A percentile compares a stretch with the other conserved stretches of the same genome.
These are phyloP conservation scores for Mycena latifolia DNA, from an alignment of 768 basidiomycete species.

Conservation along the genomic window DNA sequence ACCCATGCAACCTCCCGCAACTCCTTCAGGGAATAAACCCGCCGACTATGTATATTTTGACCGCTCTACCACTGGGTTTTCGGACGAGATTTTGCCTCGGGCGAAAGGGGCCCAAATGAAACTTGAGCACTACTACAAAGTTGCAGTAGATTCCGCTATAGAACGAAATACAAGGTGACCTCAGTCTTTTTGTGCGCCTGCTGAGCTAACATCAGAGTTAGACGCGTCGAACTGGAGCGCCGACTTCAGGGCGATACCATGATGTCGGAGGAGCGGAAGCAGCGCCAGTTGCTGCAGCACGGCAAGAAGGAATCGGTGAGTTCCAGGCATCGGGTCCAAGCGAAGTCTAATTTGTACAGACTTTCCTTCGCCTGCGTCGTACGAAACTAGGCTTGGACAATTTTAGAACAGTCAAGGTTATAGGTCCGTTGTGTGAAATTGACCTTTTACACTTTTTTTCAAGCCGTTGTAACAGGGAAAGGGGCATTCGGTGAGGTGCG, in stretches of 20 bases:
- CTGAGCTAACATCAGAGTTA: slow-evolving; percentile 43
- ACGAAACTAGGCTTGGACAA: slow-evolving; percentile 93
- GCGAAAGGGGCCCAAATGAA: slow-evolving; percentile 95
- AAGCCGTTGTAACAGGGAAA: no score
- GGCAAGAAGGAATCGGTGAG: slow-evolving; percentile 83
- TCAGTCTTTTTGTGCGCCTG: no score
- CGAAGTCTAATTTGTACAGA: slow-evolving; percentile 38
- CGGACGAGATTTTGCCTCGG: slow-evolving; percentile 83
- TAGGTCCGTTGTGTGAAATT: no score
- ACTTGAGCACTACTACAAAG: slow-evolving; percentile 96
- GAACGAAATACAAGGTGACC: slow-evolving; percentile 90
- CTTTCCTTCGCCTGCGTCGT: slow-evolving; percentile 87
- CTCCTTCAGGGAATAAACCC: slow-evolving; percentile 31
- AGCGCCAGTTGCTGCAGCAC: slow-evolving; percentile 83
- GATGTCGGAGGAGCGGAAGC: slow-evolving; percentile 88
- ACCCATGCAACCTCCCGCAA: slow-evolving; percentile 22
- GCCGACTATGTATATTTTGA: slow-evolving; percentile 94
- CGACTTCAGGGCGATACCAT: slow-evolving; percentile 76
- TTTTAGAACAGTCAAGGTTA: slow-evolving; percentile 98
- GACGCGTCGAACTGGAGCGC: slow-evolving; percentile 90
- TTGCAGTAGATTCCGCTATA: slow-evolving; percentile 95
- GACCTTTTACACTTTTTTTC: no score
- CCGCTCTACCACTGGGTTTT: slow-evolving; percentile 80
- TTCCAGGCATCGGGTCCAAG: not conserved
- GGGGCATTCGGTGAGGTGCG: slow-evolving; percentile 97